Percentiles rank a stretch among this genome's conserved stretches.
Conservation (phyloP, 1,284 basidiomycete genomes). For the Phellinidium pouzarii region DNA sequence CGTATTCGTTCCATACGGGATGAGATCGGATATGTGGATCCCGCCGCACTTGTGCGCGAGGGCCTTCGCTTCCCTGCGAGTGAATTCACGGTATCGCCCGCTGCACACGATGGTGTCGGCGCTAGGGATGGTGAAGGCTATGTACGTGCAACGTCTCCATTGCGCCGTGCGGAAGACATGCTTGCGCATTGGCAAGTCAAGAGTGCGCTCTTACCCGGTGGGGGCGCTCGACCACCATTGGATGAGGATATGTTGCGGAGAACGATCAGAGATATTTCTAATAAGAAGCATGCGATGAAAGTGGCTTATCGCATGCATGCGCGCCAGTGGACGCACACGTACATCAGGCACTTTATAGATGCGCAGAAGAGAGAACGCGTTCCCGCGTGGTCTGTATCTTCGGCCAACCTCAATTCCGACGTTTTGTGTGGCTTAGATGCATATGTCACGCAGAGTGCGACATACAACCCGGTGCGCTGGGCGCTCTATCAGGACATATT, state of each 20-base stretch:
- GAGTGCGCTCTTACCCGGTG: constrained; percentile 46
- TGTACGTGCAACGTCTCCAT: constrained; percentile 78
- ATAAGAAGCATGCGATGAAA: constrained; percentile 27
- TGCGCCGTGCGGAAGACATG: constrained; percentile 83
- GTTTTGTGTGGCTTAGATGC: background rate
- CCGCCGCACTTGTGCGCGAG: constrained; percentile 28
- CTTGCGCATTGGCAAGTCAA: constrained; percentile 95
- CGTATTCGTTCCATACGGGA: constrained; percentile 37
- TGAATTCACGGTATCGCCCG: constrained; percentile 46
- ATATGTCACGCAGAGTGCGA: background rate
- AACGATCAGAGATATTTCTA: constrained; percentile 22
- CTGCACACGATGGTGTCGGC: constrained; percentile 68
- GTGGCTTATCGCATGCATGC: constrained; percentile 28
- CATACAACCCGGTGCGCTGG: constrained; percentile 4
- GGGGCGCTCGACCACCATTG: constrained; percentile 32
- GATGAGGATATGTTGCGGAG: constrained; percentile 34
- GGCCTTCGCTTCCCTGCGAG: constrained; percentile 33
- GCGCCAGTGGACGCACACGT: constrained; percentile 30
- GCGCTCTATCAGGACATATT: constrained; percentile 2
- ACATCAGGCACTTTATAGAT: constrained; percentile 27
- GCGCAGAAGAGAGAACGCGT: background rate
- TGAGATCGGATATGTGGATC: constrained; percentile 37
- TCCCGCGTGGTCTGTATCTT: background rate
- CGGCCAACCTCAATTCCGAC: background rate
- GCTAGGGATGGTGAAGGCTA: constrained; percentile 71